Conservation (phyloP, 257 asterid genomes). For the Nicotiana tabacum region DNA sequence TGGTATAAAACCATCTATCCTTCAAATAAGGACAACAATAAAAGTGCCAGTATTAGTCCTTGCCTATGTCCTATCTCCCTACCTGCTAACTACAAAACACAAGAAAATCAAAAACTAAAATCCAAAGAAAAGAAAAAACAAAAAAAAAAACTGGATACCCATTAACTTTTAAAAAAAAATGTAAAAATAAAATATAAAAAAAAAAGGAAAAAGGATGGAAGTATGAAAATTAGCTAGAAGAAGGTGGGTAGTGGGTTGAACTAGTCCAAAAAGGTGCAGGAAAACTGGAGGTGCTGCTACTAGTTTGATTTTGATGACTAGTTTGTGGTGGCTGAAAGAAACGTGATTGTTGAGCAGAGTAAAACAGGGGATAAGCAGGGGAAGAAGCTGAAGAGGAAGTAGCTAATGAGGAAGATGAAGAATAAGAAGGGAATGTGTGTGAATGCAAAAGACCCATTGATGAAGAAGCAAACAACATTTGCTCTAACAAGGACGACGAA, state of each 20-base stretch:
- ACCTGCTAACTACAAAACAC: conserved; percentile 15
- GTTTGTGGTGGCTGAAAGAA: conserved; percentile 36
- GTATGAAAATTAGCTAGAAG: conserved; percentile 39
- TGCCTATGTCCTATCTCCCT: not conserved
- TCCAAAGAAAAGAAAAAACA: conserved; percentile 7
- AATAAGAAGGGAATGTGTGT: conserved; percentile 21
- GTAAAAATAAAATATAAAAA: not conserved
- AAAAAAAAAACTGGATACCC: not conserved
- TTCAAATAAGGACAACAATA: conserved; percentile 11
- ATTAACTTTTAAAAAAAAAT: not conserved
- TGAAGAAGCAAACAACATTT: conserved; percentile 49
- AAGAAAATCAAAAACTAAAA: conserved; percentile 5
- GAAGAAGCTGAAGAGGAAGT: conserved; percentile 20
- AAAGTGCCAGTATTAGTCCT: not conserved
- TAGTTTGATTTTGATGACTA: conserved; percentile 26
- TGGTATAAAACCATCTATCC: conserved; percentile 5
- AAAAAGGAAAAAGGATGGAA: not conserved
- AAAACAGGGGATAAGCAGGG: conserved; percentile 40
- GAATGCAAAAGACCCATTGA: conserved; percentile 40
- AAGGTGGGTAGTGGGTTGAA: conserved; percentile 48
- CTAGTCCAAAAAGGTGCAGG: conserved; percentile 46
- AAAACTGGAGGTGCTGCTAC: conserved; percentile 18
- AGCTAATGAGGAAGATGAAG: conserved; percentile 16
- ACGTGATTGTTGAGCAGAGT: conserved; percentile 42
- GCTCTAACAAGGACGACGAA: conserved; percentile 28